Conservation (phyloP, 257 asterid species). For the Penstemon davidsonii region DNA sequence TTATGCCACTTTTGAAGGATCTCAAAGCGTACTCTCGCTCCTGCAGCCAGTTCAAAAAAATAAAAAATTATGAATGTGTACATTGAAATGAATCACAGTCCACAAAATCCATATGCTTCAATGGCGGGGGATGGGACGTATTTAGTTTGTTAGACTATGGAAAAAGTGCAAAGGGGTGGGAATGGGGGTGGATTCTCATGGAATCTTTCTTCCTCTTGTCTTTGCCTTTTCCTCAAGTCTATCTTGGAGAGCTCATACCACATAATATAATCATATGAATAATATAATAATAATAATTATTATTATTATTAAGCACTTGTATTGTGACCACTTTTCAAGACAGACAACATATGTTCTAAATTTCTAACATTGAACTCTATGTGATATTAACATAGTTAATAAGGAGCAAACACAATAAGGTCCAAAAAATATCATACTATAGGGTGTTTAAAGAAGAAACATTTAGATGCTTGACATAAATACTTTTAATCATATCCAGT, state of each 20-base stretch:
- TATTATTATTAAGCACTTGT: not conserved
- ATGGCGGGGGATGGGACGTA: not conserved
- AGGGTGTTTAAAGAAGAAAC: not conserved
- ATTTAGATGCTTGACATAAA: not conserved
- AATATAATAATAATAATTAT: not conserved
- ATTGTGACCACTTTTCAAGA: not conserved
- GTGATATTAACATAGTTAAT: not conserved
- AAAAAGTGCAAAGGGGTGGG: not conserved
- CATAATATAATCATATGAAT: not conserved
- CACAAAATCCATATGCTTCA: slow-evolving; percentile 17
- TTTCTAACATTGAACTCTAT: slow-evolving; percentile 5
- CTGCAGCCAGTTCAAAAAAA: slow-evolving; percentile 41
- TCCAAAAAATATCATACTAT: not conserved
- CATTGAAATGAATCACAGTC: not conserved
- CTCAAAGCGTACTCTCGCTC: slow-evolving; percentile 86
- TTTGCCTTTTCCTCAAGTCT: not conserved
- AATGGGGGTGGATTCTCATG: not conserved
- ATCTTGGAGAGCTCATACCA: not conserved
- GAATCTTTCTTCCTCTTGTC: slow-evolving; percentile 8
- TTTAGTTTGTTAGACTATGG: not conserved
- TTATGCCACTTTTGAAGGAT: slow-evolving; percentile 81
- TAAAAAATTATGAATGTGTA: slow-evolving; percentile 3
- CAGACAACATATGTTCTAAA: not conserved
- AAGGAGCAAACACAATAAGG: not conserved
- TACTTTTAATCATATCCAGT: not conserved